phyloP scores from a whole-genome alignment of 495 filamentous ascomycete genomes.

The Melanomma pulvis-pyrius region DNA sequence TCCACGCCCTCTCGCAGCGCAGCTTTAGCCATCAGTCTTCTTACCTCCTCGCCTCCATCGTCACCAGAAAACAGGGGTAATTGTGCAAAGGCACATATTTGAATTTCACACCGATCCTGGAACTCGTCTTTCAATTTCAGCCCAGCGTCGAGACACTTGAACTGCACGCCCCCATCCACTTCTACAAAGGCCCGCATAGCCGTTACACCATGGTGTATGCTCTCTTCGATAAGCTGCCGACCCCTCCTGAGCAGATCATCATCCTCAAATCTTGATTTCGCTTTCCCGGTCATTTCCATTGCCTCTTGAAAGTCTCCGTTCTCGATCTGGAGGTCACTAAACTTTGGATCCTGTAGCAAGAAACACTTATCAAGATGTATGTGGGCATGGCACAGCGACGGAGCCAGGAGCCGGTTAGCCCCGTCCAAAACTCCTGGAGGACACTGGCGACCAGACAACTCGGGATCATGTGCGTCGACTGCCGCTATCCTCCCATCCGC shows the following conservation, averaged over 20 bases:
- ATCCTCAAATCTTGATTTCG: constrained; percentile 63
- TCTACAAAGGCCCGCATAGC: constrained; percentile 75
- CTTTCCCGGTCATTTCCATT: constrained; percentile 60
- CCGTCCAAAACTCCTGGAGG: constrained; percentile 38
- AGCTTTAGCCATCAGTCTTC: constrained; percentile 55
- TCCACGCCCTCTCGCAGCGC: constrained; percentile 53
- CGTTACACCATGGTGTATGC: constrained; percentile 67
- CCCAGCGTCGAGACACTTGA: constrained; percentile 62
- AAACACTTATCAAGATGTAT: constrained; percentile 79
- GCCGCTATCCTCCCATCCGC: constrained; percentile 47
- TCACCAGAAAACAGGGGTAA: constrained; percentile 65
- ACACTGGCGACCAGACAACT: constrained; percentile 39
- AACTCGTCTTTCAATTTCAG: constrained; percentile 61
- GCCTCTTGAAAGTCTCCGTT: constrained; percentile 70
- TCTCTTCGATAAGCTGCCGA: constrained; percentile 67
- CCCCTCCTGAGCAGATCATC: constrained; percentile 66
- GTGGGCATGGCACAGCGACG: constrained; percentile 72
- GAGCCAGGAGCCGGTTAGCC: constrained; percentile 50
- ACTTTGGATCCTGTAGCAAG: constrained; percentile 61
- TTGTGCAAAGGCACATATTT: constrained; percentile 76
- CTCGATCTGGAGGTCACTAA: constrained; percentile 60
- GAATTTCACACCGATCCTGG: constrained; percentile 58
- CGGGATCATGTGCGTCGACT: constrained; percentile 43
- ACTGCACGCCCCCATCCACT: constrained; percentile 64
- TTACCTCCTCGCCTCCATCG: constrained; percentile 52